A percentile compares a stretch with the other conserved stretches of the same genome.
Conservation (phyloP, 2,329 filamentous ascomycete genomes). For the Penicillium paneum region DNA sequence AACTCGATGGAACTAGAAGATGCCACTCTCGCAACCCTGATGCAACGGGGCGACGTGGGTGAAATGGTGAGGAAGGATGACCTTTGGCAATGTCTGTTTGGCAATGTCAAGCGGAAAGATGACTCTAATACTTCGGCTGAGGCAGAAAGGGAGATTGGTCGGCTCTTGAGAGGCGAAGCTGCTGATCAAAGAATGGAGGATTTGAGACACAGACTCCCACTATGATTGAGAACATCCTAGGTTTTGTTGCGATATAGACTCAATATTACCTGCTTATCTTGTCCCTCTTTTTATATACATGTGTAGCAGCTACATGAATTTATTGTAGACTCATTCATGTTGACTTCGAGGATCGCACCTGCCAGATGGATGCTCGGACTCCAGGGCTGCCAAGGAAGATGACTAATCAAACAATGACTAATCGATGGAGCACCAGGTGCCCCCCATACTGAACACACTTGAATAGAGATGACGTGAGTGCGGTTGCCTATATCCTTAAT, state of each 20-base stretch:
- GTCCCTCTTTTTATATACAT: neutral
- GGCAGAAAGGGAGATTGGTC: constrained; percentile 46
- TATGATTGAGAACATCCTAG: neutral
- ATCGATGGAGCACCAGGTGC: neutral
- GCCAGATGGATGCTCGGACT: neutral
- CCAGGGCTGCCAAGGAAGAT: neutral
- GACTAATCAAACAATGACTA: constrained; percentile 1
- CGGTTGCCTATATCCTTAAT: constrained; percentile 5
- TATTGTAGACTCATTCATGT: neutral
- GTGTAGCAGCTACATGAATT: neutral
- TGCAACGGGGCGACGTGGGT: constrained; percentile 65
- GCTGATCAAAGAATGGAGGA: constrained; percentile 46
- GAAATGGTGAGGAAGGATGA: constrained; percentile 77
- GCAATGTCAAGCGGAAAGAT: constrained; percentile 44
- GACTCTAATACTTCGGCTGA: constrained; percentile 15
- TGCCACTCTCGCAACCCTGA: constrained; percentile 65
- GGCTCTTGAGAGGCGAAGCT: constrained; percentile 54
- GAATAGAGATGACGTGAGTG: constrained; percentile 9
- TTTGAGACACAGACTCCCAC: neutral
- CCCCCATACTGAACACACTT: constrained; percentile 1
- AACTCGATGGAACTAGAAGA: constrained; percentile 81
- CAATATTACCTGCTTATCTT: neutral
- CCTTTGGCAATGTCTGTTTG: constrained; percentile 87
- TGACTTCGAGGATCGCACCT: neutral
- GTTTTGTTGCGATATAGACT: neutral